A percentile compares a stretch with the other conserved stretches of the same genome.
Evolutionary conservation across 306 rosid genomes (phyloP).

Genomic region (Inga laurina): DNA sequence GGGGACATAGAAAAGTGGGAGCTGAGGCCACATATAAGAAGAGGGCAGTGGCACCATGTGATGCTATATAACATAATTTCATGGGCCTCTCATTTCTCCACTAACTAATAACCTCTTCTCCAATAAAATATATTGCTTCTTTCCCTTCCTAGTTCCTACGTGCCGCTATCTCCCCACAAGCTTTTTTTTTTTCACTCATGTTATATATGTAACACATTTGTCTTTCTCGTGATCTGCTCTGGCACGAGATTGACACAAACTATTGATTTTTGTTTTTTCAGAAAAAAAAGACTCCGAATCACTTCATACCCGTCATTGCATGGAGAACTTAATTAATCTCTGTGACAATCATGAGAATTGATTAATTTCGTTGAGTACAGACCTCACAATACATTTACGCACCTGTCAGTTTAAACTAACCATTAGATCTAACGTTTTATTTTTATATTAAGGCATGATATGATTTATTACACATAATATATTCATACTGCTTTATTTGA

Average conservation of each 20-base stretch:
- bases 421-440: not conserved
- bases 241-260: too few species aligned
- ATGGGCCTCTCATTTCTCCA: conserved; percentile 31
- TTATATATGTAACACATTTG: too few species aligned
- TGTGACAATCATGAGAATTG: not conserved
- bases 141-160: not conserved
- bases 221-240: too few species aligned
- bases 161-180: not conserved
- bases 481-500: not conserved
- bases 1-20: conserved; percentile 50
- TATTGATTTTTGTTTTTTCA: too few species aligned
- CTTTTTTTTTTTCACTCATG: too few species aligned
- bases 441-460: not conserved
- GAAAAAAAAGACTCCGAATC: too few species aligned
- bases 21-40: conserved; percentile 59
- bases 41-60: conserved; percentile 66
- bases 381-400: not conserved
- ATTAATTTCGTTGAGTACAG: not conserved
- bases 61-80: conserved; percentile 43
- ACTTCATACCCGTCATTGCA: too few species aligned
- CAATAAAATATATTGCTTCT: not conserved
- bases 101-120: not conserved
- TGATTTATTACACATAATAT: not conserved
- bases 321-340: too few species aligned
- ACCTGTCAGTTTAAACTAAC: not conserved